phyloP scores from a whole-genome alignment of 306 rosid species.

The Cicer chorassanicum region DNA sequence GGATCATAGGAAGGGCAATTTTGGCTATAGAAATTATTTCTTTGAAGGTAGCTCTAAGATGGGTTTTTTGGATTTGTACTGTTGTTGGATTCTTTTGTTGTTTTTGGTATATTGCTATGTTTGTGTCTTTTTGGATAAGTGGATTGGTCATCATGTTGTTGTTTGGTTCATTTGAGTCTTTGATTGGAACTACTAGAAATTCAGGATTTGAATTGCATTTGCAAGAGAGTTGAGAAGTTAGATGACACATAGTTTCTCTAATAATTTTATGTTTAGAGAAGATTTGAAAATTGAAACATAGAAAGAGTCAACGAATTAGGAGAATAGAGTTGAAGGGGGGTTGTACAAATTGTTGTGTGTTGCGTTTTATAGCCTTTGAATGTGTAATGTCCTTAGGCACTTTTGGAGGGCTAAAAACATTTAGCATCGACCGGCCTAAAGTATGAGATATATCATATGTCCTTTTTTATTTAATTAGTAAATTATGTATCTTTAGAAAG shows the following conservation, averaged over 20 bases:
- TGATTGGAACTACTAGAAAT: constrained; percentile 25
- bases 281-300: neutral
- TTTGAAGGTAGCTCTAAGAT: constrained; percentile 40
- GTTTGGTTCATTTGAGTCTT: constrained; percentile 3
- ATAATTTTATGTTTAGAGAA: neutral
- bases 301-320: constrained; percentile 3
- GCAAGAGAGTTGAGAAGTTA: constrained; percentile 16
- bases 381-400: constrained; percentile 18
- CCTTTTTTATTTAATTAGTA: constrained; percentile 7
- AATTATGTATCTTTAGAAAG: neutral
- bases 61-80: constrained; percentile 42
- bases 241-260: constrained; percentile 36
- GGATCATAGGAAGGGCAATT: constrained; percentile 83
- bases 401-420: constrained; percentile 37
- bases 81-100: constrained; percentile 16
- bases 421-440: constrained; percentile 38
- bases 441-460: neutral
- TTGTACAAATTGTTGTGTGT: neutral
- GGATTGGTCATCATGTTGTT: constrained; percentile 41
- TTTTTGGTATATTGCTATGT: neutral
- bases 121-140: constrained; percentile 46
- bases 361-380: constrained; percentile 56
- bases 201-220: constrained; percentile 24
- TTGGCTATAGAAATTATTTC: constrained; percentile 62
- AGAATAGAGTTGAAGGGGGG: constrained; percentile 5